phyloP scores from a whole-genome alignment of 495 filamentous ascomycete species.

The Aspergillus nidulans region DNA sequence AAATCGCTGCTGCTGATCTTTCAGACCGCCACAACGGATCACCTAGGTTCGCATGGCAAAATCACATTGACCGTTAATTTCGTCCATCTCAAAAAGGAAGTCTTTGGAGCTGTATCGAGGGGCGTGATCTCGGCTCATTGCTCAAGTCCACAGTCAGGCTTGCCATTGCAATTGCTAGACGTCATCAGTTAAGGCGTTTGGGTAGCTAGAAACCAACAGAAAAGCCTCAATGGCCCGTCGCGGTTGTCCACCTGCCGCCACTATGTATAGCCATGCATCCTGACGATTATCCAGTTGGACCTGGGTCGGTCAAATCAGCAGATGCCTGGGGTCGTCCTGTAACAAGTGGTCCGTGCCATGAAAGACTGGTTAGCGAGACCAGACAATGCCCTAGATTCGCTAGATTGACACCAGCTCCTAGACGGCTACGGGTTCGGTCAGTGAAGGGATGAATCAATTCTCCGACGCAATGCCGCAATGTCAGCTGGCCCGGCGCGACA shows the following conservation, averaged over 20 bases:
- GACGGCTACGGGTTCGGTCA: no score
- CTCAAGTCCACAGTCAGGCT: background rate
- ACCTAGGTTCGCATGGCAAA: background rate
- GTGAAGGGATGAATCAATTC: no score
- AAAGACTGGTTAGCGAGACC: background rate
- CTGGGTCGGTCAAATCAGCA: background rate
- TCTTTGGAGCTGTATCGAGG: background rate
- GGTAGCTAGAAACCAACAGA: background rate
- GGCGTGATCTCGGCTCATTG: background rate
- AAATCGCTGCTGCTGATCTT: slow-evolving; percentile 1
- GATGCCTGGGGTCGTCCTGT: background rate
- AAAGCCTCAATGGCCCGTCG: background rate
- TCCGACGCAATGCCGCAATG: slow-evolving; percentile 14
- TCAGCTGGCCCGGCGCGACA: slow-evolving; percentile 17
- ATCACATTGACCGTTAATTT: background rate
- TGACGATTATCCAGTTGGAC: background rate
- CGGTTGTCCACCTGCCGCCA: no score
- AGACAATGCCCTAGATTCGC: no score
- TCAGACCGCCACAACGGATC: background rate
- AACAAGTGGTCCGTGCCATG: background rate
- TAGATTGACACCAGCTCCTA: no score
- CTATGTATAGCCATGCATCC: background rate
- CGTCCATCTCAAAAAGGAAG: no score
- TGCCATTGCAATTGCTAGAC: background rate
- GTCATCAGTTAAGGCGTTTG: background rate